Conservation (phyloP, 2,329 filamentous ascomycete species). For the Chaetothyriales sp. region DNA sequence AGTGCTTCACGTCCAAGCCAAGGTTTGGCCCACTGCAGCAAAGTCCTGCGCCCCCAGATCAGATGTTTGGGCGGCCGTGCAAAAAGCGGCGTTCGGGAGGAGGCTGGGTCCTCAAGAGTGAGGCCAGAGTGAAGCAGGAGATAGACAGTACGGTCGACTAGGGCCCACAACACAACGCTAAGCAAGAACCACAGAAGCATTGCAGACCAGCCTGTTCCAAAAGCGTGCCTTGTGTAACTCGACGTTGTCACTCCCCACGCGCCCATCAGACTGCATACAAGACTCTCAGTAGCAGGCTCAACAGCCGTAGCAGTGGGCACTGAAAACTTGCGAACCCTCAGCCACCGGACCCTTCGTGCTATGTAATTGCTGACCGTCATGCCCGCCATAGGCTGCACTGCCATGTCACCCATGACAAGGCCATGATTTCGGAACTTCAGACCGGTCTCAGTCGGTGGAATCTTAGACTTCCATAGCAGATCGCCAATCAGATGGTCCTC, state of each 20-base stretch:
- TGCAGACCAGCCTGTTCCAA: conserved; percentile 51
- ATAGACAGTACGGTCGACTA: conserved; percentile 60
- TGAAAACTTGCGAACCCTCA: conserved; percentile 87
- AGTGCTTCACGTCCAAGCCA: conserved; percentile 76
- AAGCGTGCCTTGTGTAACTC: conserved; percentile 33
- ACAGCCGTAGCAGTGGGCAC: conserved; percentile 78
- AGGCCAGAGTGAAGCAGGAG: conserved; percentile 56
- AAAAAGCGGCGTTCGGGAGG: conserved; percentile 56
- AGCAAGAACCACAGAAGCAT: conserved; percentile 51
- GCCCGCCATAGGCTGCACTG: conserved; percentile 72
- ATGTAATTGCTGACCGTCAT: conserved; percentile 68
- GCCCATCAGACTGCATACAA: conserved; percentile 69
- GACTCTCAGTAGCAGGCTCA: conserved; percentile 79
- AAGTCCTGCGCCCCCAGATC: conserved; percentile 29
- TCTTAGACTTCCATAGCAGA: conserved; percentile 59
- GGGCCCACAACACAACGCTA: conserved; percentile 55
- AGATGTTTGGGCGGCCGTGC: conserved; percentile 30
- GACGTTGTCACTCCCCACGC: conserved; percentile 64
- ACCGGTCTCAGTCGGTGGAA: conserved; percentile 30
- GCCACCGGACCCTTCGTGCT: conserved; percentile 70
- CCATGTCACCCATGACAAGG: conserved; percentile 70
- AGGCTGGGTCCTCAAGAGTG: conserved; percentile 40
- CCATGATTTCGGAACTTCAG: conserved; percentile 53
- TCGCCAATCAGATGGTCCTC: conserved; percentile 96
- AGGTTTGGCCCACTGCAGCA: conserved; percentile 58